Conservation (phyloP, 139 green algal species). For the Ulvella scutata region DNA sequence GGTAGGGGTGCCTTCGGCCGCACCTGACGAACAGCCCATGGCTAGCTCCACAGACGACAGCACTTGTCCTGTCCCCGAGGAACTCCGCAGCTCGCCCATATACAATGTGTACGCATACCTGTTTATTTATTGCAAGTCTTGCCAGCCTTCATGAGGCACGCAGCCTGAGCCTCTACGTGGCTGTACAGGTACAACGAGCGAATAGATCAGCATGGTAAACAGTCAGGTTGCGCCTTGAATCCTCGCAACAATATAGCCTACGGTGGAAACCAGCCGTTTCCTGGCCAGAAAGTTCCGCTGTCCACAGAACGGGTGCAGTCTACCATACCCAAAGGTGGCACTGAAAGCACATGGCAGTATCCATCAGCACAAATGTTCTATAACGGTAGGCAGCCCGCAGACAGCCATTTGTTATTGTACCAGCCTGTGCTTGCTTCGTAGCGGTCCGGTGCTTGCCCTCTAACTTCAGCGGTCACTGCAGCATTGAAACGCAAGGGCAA, state of each 20-base stretch:
- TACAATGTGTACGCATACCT: conserved; percentile 4
- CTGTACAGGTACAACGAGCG: no score
- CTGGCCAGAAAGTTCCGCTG: conserved; percentile 62
- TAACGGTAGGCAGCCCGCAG: conserved; percentile 55
- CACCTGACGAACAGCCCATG: no score
- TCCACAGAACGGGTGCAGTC: conserved; percentile 46
- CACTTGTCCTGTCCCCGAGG: background rate
- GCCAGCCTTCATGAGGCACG: background rate
- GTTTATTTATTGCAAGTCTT: no score
- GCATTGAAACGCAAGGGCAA: conserved; percentile 86
- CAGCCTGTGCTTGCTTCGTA: background rate
- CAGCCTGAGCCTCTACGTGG: no score
- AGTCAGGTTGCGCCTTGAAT: conserved; percentile 26
- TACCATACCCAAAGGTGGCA: conserved; percentile 86
- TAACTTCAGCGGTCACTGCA: conserved; percentile 10
- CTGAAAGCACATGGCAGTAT: conserved; percentile 68
- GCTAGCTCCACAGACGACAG: background rate
- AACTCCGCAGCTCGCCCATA: background rate
- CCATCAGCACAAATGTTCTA: conserved; percentile 96
- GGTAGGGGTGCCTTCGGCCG: no score
- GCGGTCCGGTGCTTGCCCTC: background rate
- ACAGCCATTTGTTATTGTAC: background rate
- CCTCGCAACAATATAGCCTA: conserved; percentile 82
- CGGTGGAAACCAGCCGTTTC: conserved; percentile 71
- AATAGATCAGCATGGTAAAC: background rate